phyloP scores from a whole-genome alignment of 23 red algal species.

The Gracilariopsis chorda region DNA sequence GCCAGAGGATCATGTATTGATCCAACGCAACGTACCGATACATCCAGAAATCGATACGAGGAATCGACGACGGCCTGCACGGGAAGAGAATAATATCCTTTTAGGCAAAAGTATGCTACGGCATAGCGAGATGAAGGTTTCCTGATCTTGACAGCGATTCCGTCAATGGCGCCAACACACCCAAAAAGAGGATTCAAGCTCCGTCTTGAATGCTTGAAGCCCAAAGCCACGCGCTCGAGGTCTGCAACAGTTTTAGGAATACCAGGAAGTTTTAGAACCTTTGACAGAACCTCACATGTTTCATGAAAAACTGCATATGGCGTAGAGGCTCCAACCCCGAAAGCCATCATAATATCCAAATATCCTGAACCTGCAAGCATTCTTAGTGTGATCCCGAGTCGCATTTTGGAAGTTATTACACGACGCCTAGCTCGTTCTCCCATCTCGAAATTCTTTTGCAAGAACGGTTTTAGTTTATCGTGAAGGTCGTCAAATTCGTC shows the following conservation, averaged over 20 bases:
- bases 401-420: background rate
- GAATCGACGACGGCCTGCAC: background rate
- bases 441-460: background rate
- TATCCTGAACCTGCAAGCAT: background rate
- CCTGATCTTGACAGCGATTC: background rate
- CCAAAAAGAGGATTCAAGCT: background rate
- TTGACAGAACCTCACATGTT: background rate
- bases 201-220: background rate
- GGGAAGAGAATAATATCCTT: background rate
- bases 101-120: background rate
- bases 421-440: background rate
- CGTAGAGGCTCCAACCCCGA: background rate
- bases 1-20: background rate
- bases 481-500: background rate
- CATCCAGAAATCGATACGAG: background rate
- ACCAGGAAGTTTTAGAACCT: background rate
- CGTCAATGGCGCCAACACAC: background rate
- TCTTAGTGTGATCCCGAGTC: background rate
- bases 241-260: background rate
- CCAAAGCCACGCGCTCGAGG: background rate
- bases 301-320: constrained; percentile 1
- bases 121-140: background rate
- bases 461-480: background rate
- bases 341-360: background rate
- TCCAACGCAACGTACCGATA: background rate